These are phyloP conservation scores for Anacardium occidentale DNA, from an alignment of 345 rosid species.

Conservation along the genomic window DNA sequence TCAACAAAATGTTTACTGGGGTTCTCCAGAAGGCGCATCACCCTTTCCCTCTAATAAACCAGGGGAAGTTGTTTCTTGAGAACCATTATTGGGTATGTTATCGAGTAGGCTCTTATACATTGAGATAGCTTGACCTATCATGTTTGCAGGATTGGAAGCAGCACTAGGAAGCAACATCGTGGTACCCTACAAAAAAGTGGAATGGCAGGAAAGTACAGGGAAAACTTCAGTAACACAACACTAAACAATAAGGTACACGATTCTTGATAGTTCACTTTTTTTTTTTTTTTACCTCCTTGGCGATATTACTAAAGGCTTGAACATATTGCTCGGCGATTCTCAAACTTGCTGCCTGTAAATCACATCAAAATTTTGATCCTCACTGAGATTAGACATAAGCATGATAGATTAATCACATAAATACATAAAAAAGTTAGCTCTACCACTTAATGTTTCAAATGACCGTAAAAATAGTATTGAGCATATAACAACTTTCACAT, in stretches of 20 bases:
- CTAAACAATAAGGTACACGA: not conserved
- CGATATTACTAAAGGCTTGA: conserved; percentile 80
- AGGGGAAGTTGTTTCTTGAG: conserved; percentile 18
- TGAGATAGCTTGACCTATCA: conserved; percentile 73
- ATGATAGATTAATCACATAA: not conserved
- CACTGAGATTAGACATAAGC: conserved; percentile 9
- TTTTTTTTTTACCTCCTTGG: conserved; percentile 67
- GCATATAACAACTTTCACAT: not conserved
- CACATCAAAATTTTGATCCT: conserved; percentile 14
- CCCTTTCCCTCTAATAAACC: conserved; percentile 23
- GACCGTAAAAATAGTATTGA: not conserved
- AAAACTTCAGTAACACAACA: not conserved
- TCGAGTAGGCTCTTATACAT: conserved; percentile 70
- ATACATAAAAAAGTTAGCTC: conserved; percentile 3
- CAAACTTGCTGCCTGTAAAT: conserved; percentile 80
- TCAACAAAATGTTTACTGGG: not conserved
- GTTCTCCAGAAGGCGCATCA: conserved; percentile 27
- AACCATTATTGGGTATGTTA: conserved; percentile 34
- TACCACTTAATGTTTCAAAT: conserved; percentile 1
- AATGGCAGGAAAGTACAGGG: not conserved
- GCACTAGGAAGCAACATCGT: conserved; percentile 86
- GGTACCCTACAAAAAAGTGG: conserved; percentile 51
- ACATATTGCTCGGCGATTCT: conserved; percentile 84
- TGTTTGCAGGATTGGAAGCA: conserved; percentile 59
- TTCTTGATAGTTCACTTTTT: not conserved